A percentile compares a stretch with the other conserved stretches of the same genome.
Conservation (phyloP, 371 early-diverging fungal genomes). For the Saksenaea oblongispora region DNA sequence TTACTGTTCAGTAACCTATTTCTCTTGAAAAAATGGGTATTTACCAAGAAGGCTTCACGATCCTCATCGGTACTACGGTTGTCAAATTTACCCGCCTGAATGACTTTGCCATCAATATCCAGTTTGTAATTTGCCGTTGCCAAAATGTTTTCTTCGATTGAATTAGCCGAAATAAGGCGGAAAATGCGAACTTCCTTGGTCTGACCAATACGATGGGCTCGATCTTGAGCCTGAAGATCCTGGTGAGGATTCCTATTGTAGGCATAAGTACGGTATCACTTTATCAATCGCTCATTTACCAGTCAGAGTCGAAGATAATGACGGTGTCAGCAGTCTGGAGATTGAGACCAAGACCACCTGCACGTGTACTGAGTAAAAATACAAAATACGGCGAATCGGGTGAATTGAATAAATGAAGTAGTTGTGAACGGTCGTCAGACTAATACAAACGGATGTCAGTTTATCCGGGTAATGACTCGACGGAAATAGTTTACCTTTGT, state of each 20-base stretch:
- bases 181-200: slow-evolving; percentile 98
- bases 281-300: slow-evolving; percentile 61
- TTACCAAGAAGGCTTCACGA: slow-evolving; percentile 81
- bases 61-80: slow-evolving; percentile 94
- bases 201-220: slow-evolving; percentile 99
- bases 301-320: slow-evolving; percentile 99
- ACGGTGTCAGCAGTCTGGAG: slow-evolving; percentile 99
- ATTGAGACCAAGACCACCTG: slow-evolving; percentile 99
- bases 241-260: slow-evolving; percentile 89
- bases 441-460: slow-evolving; percentile 9
- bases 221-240: slow-evolving; percentile 99
- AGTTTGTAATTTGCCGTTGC: slow-evolving; percentile 95
- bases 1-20: background rate
- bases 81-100: slow-evolving; percentile 99
- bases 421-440: slow-evolving; percentile 83
- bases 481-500: slow-evolving; percentile 62
- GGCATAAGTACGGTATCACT: background rate
- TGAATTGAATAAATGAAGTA: slow-evolving; percentile 85
- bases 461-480: background rate
- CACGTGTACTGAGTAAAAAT: slow-evolving; percentile 97
- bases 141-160: slow-evolving; percentile 97
- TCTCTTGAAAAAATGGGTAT: too few species aligned
- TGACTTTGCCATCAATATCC: slow-evolving; percentile 97
- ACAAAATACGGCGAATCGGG: slow-evolving; percentile 85
- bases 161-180: slow-evolving; percentile 91